Conservation (phyloP, 1,139 yeast genomes). For the Scheffersomyces insectosa region DNA sequence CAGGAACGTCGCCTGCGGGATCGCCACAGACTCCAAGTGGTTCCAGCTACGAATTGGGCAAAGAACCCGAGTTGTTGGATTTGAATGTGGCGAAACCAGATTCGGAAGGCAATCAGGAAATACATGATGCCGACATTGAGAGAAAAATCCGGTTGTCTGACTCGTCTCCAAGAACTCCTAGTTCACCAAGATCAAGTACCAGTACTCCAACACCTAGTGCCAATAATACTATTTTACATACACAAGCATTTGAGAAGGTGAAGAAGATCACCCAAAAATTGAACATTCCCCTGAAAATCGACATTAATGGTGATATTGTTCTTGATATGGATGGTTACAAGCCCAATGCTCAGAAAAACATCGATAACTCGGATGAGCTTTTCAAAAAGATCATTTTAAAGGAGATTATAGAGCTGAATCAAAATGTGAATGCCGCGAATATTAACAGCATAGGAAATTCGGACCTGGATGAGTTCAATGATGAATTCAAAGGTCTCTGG, state of each 20-base stretch:
- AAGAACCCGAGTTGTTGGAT: constrained; percentile 34
- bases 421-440: not conserved
- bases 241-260: constrained; percentile 61
- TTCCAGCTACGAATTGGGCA: constrained; percentile 7
- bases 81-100: constrained; percentile 21
- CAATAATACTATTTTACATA: constrained; percentile 15
- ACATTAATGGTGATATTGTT: constrained; percentile 86
- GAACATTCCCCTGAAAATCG: constrained; percentile 86
- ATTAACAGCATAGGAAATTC: constrained; percentile 15
- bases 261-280: constrained; percentile 68
- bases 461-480: constrained; percentile 16
- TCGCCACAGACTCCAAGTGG: constrained; percentile 20
- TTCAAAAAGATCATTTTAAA: constrained; percentile 73
- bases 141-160: constrained; percentile 25
- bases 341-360: constrained; percentile 71
- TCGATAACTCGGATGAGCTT: constrained; percentile 66
- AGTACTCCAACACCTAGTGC: constrained; percentile 22
- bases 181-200: constrained; percentile 13
- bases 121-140: constrained; percentile 25
- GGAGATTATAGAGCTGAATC: constrained; percentile 31
- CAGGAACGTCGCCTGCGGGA: constrained; percentile 51
- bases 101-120: constrained; percentile 4
- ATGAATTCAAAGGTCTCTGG: constrained; percentile 32
- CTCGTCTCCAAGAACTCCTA: constrained; percentile 16
- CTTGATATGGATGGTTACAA: constrained; percentile 97